Conservation (phyloP, 2,329 filamentous ascomycete genomes). For the Fusarium fracticaudum region DNA sequence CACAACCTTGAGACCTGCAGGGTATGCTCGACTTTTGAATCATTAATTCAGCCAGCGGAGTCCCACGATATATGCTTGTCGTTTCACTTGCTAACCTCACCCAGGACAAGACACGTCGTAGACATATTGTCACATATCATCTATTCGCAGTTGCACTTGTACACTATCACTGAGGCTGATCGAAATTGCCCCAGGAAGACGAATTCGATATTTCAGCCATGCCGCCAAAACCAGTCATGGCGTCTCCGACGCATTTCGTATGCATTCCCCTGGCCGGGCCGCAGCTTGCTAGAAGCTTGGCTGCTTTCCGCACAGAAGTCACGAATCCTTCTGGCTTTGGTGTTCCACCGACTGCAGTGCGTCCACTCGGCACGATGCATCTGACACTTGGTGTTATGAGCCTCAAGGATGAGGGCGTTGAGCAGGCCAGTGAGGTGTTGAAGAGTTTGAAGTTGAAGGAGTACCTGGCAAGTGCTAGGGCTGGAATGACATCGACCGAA, state of each 20-base stretch:
- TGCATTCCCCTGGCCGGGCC: conserved; percentile 76
- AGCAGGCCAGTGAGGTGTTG: conserved; percentile 54
- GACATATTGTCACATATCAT: neutral
- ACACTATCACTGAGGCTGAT: neutral
- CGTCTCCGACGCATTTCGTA: conserved; percentile 76
- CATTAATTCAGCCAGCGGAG: neutral
- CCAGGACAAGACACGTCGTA: neutral
- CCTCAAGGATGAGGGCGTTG: conserved; percentile 62
- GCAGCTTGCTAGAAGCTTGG: conserved; percentile 71
- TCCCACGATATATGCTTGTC: neutral
- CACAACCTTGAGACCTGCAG: conserved; percentile 4
- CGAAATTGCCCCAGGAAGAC: neutral
- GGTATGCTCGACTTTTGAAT: neutral
- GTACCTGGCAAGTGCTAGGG: conserved; percentile 48
- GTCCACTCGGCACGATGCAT: conserved; percentile 84
- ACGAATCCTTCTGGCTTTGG: conserved; percentile 54
- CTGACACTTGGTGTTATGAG: conserved; percentile 89
- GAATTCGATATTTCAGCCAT: neutral
- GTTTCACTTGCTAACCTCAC: conserved; percentile 1
- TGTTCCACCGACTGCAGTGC: conserved; percentile 73
- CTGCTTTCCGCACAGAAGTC: conserved; percentile 69
- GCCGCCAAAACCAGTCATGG: conserved; percentile 49
- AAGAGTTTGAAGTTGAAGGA: conserved; percentile 51
- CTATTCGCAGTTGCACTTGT: neutral
- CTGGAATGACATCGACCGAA: conserved; percentile 5